These are phyloP conservation scores for Escovopsis weberi DNA, from an alignment of 2,329 filamentous ascomycete genomes.

Conservation along the genomic window DNA sequence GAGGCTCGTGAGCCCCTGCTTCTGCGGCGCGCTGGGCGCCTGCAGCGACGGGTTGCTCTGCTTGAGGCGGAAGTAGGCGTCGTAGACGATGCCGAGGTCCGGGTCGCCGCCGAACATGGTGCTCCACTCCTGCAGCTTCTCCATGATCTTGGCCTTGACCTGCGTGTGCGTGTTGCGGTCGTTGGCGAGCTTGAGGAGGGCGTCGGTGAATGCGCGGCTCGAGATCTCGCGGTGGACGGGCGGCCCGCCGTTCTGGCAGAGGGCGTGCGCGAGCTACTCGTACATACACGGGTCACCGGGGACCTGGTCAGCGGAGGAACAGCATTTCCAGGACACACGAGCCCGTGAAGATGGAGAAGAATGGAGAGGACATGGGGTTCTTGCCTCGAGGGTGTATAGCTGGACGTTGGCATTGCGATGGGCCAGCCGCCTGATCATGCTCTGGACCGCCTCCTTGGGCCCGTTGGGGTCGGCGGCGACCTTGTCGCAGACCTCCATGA, in stretches of 20 bases:
- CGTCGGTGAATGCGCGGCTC: constrained; percentile 86
- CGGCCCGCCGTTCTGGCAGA: constrained; percentile 82
- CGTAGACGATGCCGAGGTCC: constrained; percentile 93
- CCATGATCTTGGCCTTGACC: constrained; percentile 92
- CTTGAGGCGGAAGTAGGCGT: constrained; percentile 82
- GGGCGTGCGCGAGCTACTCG: constrained; percentile 64
- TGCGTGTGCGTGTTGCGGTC: constrained; percentile 93
- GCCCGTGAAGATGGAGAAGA: constrained; percentile 2
- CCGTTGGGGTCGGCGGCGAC: constrained; percentile 39
- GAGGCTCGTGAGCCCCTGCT: constrained; percentile 76
- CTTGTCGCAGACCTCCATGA: constrained; percentile 50
- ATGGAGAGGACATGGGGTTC: no score
- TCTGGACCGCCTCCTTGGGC: constrained; percentile 72
- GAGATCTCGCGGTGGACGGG: constrained; percentile 80
- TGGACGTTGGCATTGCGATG: constrained; percentile 94
- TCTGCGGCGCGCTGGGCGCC: constrained; percentile 82
- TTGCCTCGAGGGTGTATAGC: constrained; percentile 87
- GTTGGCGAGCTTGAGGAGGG: constrained; percentile 75
- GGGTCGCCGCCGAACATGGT: constrained; percentile 85
- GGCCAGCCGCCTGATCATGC: constrained; percentile 81
- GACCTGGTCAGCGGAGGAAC: not conserved
- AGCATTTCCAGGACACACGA: no score
- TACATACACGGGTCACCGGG: no score
- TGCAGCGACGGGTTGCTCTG: constrained; percentile 74
- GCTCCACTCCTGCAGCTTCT: constrained; percentile 92